phyloP scores from a whole-genome alignment of 2,329 filamentous ascomycete genomes.

The Blastomyces percursus region DNA sequence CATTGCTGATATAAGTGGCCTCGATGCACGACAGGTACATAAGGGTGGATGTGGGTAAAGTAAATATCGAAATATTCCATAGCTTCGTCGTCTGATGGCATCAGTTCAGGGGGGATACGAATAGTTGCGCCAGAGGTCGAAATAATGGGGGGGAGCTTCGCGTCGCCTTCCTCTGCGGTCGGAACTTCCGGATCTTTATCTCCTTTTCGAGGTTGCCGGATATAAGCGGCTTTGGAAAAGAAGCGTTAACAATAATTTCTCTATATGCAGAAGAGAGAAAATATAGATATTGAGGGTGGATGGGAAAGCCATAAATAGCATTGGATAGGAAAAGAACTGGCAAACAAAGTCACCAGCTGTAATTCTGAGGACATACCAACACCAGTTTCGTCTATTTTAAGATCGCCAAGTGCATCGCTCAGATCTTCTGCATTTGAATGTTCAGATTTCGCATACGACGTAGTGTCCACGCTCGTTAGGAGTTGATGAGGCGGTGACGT shows the following conservation, averaged over 20 bases:
- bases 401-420: constrained; percentile 68
- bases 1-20: constrained; percentile 78
- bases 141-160: constrained; percentile 54
- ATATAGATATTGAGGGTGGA: constrained; percentile 8
- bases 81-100: constrained; percentile 76
- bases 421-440: constrained; percentile 60
- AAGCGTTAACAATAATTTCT: neutral
- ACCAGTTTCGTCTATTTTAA: constrained; percentile 78
- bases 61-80: constrained; percentile 82
- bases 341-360: neutral
- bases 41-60: constrained; percentile 83
- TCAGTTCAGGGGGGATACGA: constrained; percentile 80
- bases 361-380: constrained; percentile 48
- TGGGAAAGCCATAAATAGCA: neutral
- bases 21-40: constrained; percentile 80
- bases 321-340: neutral
- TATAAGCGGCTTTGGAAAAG: constrained; percentile 60
- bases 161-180: constrained; percentile 52
- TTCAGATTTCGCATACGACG: constrained; percentile 48
- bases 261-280: constrained; percentile 7
- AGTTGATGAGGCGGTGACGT: constrained; percentile 17
- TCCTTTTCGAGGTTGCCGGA: constrained; percentile 52
- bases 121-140: constrained; percentile 64
- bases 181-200: constrained; percentile 44
- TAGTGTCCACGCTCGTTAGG: constrained; percentile 29